Evolutionary conservation across 2,329 filamentous ascomycete species (phyloP), one percentile per base, ranked within the genome.

Genomic region (Pseudodiploospora longispora): DNA sequence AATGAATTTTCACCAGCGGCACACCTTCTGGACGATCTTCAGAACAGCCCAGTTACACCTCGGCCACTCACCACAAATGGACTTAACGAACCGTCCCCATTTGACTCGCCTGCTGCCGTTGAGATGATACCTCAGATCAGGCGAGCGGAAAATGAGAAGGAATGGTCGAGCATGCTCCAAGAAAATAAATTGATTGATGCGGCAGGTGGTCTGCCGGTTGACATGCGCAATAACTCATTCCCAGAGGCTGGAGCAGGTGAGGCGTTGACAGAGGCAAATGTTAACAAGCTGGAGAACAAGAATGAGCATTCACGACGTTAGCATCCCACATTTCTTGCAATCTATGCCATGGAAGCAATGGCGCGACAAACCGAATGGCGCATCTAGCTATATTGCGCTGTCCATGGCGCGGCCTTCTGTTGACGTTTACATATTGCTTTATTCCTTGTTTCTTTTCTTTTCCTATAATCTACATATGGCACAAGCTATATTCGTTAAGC

Each of bases 211-310:
- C 39, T 45, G 5, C 57, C 62, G 27, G 51, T 59, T 5, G 57
- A 50, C 28, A 59, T 60, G 37, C 52, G 61, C n/a, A 56, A 54
- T 10, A 62, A 56, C 30, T 62, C 61, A 6, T 62, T 63, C 29
- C 59, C 67, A 7, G 65, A 63, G 34, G 47, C 55, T 28, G 55
- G 61, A 8, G 45, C 53, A 6, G 66, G 67, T 3, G 70, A 75
- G 43, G 67, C 67, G 5, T 52, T 78, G 48, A 78, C 75, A 1
- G 69, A 75, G 49, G 74, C 74, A 53, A 78, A 78, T 50, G 60
- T 78, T 38, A 72, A 69, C 32, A 72, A 63, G 48, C 52, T 77
- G 37, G 64, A 65, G 45, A 60, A 59, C 45, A 63, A 69, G 31
- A 37, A 10, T 34, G 39, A 34, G 29, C 39, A 33, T 19, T 31